Percentiles rank a stretch among this genome's conserved stretches.
Conservation (phyloP, 257 asterid genomes). For the Nicotiana noctiflora region DNA sequence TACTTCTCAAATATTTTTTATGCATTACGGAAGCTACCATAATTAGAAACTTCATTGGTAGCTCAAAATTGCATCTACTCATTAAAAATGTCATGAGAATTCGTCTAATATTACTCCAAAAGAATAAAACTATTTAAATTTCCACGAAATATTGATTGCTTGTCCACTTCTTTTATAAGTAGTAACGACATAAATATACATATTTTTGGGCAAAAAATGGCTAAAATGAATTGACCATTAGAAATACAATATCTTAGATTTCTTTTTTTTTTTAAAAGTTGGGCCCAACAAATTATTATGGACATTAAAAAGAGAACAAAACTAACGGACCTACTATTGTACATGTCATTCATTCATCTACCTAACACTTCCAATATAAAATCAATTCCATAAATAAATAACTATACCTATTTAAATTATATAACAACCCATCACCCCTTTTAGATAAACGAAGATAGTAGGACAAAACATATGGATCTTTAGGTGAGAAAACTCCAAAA, state of each 20-base stretch:
- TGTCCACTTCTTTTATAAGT: neutral
- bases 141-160: neutral
- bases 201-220: neutral
- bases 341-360: neutral
- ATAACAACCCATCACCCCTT: neutral
- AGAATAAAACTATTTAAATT: neutral
- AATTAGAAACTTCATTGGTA: neutral
- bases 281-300: neutral
- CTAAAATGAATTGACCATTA: neutral
- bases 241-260: neutral
- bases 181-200: neutral
- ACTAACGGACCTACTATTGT: neutral
- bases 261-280: neutral
- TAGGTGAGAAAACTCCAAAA: neutral
- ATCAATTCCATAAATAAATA: neutral
- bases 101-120: neutral
- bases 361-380: neutral
- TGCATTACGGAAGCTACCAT: neutral
- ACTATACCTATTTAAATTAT: neutral
- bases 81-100: neutral
- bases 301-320: neutral
- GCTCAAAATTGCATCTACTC: conserved; percentile 1
- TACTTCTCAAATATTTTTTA: neutral
- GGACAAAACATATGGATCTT: neutral
- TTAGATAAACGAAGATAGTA: neutral